phyloP scores from a whole-genome alignment of 2,329 filamentous ascomycete genomes.

The Pseudocercospora fijiensis region DNA sequence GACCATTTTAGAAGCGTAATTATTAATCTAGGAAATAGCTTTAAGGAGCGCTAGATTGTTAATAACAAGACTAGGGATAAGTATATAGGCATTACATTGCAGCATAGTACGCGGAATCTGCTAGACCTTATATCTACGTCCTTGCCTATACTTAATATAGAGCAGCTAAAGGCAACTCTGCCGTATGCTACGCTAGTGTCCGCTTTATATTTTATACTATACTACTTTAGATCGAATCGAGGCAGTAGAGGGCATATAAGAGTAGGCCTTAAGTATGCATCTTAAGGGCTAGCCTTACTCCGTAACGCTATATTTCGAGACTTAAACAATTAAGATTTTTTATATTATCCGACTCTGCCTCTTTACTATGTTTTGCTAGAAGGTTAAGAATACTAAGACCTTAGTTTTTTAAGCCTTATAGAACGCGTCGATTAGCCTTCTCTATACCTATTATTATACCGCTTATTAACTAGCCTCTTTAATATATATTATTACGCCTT shows the following conservation, averaged over 20 bases:
- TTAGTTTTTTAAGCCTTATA: too few relatives aligned
- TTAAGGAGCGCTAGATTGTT: slow-evolving; percentile 23
- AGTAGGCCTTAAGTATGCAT: slow-evolving; percentile 39
- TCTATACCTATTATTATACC: too few relatives aligned
- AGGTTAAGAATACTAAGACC: too few relatives aligned
- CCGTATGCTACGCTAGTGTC: slow-evolving; percentile 15
- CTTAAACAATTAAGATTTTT: not conserved
- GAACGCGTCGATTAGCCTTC: too few relatives aligned
- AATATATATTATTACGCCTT: too few relatives aligned
- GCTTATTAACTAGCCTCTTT: too few relatives aligned
- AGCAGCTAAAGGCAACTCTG: slow-evolving; percentile 7
- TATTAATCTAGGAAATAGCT: slow-evolving; percentile 15
- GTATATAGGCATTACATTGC: slow-evolving; percentile 35
- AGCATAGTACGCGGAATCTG: slow-evolving; percentile 23
- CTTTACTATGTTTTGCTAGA: not conserved
- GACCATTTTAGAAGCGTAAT: slow-evolving; percentile 53
- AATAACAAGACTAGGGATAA: slow-evolving; percentile 31
- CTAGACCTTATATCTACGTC: not conserved
- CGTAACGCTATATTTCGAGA: not conserved
- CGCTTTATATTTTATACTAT: slow-evolving; percentile 54
- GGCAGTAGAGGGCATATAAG: slow-evolving; percentile 57
- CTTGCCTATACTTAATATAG: slow-evolving; percentile 5
- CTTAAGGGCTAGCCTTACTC: not conserved
- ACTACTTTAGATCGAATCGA: slow-evolving; percentile 56
- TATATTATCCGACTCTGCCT: not conserved